Conservation (phyloP, 1,284 basidiomycete species). For the Puccinia hordei region DNA sequence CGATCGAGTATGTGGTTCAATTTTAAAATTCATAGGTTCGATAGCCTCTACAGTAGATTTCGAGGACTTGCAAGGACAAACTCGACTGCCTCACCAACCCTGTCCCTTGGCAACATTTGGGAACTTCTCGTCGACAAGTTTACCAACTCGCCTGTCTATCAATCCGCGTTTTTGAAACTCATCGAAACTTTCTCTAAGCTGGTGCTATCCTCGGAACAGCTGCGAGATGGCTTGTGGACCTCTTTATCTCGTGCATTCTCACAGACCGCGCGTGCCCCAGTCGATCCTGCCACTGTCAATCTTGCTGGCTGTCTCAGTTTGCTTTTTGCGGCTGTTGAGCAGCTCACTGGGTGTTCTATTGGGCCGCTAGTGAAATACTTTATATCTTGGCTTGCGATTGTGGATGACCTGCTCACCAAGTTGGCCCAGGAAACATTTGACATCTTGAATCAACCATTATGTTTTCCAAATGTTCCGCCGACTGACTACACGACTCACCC, state of each 20-base stretch:
- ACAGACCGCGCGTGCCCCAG: neutral
- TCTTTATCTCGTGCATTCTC: slow-evolving; percentile 20
- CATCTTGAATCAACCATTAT: slow-evolving; percentile 13
- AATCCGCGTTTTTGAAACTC: slow-evolving; percentile 46
- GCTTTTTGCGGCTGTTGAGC: slow-evolving; percentile 34
- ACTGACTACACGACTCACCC: slow-evolving; percentile 38
- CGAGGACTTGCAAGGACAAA: slow-evolving; percentile 2
- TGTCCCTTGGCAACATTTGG: slow-evolving; percentile 9
- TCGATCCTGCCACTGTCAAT: neutral
- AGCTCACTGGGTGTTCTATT: slow-evolving; percentile 44
- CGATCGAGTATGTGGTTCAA: neutral
- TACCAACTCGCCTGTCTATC: slow-evolving; percentile 29
- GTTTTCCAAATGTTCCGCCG: neutral
- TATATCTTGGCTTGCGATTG: slow-evolving; percentile 37
- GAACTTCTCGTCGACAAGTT: slow-evolving; percentile 33
- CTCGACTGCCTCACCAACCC: neutral
- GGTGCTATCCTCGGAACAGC: slow-evolving; percentile 34
- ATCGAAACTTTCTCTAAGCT: slow-evolving; percentile 38
- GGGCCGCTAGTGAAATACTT: slow-evolving; percentile 40
- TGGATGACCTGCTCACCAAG: slow-evolving; percentile 38
- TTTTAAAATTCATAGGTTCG: slow-evolving; percentile 12
- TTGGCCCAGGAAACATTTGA: slow-evolving; percentile 24
- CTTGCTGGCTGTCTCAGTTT: slow-evolving; percentile 23
- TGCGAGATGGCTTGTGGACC: slow-evolving; percentile 46
- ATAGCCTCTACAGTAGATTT: slow-evolving; percentile 13